A percentile compares a stretch with the other conserved stretches of the same genome.
phyloP scores from a whole-genome alignment of 2,329 filamentous ascomycete genomes.

The Cladosporium sp. region DNA sequence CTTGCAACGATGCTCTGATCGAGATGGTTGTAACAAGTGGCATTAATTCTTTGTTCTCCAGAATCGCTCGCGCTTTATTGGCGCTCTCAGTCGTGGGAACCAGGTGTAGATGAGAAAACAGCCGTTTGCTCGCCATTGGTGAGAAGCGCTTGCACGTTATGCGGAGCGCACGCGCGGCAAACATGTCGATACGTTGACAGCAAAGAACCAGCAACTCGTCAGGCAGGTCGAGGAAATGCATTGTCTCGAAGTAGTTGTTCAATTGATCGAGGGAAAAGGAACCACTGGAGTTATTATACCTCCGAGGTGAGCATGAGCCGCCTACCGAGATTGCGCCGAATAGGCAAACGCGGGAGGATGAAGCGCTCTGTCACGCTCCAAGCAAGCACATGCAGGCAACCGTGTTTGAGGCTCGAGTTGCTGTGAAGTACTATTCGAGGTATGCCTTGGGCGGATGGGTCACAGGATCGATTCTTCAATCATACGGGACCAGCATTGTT shows the following conservation, averaged over 20 bases:
- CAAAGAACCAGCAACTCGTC: not conserved
- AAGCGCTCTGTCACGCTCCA: too few relatives aligned
- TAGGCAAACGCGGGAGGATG: too few relatives aligned
- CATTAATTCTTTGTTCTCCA: not conserved
- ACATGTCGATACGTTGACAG: not conserved
- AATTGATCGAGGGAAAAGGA: not conserved
- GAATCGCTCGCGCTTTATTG: not conserved
- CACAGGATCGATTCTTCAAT: too few relatives aligned
- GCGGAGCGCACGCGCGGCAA: not conserved
- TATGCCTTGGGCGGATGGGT: too few relatives aligned
- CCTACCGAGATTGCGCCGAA: too few relatives aligned
- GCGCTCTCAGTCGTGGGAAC: not conserved
- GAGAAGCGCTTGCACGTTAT: slow-evolving; percentile 1
- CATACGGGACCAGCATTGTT: too few relatives aligned
- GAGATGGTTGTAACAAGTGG: not conserved
- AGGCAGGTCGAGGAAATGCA: not conserved
- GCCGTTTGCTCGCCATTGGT: not conserved
- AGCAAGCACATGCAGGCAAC: too few relatives aligned
- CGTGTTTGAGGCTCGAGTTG: too few relatives aligned
- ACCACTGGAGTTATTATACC: not conserved
- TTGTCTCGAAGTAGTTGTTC: not conserved
- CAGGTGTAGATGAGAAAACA: not conserved
- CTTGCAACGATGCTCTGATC: not conserved
- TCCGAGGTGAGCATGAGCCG: not conserved
- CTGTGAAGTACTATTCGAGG: too few relatives aligned